These are phyloP conservation scores for Fusarium protoensiforme DNA, from an alignment of 2,329 filamentous ascomycete species.

Conservation along the genomic window DNA sequence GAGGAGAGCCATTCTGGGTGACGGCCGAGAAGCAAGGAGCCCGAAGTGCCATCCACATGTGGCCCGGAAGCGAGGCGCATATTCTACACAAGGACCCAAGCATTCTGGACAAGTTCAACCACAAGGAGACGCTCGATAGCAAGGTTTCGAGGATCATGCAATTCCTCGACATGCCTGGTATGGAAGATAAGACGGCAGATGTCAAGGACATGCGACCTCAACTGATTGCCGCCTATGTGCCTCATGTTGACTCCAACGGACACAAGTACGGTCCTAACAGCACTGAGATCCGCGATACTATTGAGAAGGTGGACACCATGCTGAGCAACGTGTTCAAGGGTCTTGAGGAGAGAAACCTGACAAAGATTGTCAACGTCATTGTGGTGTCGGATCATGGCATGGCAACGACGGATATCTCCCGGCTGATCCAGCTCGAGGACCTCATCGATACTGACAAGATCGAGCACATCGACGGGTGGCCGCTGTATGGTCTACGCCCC, in stretches of 20 bases:
- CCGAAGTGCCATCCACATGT: conserved; percentile 92
- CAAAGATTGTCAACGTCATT: conserved; percentile 89
- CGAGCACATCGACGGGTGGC: conserved; percentile 93
- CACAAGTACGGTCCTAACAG: conserved; percentile 94
- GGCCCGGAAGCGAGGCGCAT: conserved; percentile 94
- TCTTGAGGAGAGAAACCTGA: conserved; percentile 84
- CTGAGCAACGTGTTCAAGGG: conserved; percentile 80
- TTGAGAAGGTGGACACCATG: conserved; percentile 84
- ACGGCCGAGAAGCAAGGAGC: conserved; percentile 88
- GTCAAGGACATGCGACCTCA: conserved; percentile 77
- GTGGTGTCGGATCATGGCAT: conserved; percentile 99
- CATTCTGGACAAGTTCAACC: conserved; percentile 87
- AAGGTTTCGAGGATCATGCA: conserved; percentile 85
- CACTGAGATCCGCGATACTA: conserved; percentile 85
- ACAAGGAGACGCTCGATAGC: conserved; percentile 74
- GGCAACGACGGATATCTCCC: conserved; percentile 86
- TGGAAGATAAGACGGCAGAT: conserved; percentile 65
- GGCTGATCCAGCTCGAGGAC: conserved; percentile 91
- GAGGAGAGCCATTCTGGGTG: conserved; percentile 91
- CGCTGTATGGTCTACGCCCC: conserved; percentile 86
- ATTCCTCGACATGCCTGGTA: conserved; percentile 85
- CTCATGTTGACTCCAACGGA: conserved; percentile 88
- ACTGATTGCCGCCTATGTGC: conserved; percentile 93
- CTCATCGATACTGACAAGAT: conserved; percentile 82
- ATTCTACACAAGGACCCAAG: conserved; percentile 79